Conservation (phyloP, 495 filamentous ascomycete species). For the Tuber calosporum region DNA sequence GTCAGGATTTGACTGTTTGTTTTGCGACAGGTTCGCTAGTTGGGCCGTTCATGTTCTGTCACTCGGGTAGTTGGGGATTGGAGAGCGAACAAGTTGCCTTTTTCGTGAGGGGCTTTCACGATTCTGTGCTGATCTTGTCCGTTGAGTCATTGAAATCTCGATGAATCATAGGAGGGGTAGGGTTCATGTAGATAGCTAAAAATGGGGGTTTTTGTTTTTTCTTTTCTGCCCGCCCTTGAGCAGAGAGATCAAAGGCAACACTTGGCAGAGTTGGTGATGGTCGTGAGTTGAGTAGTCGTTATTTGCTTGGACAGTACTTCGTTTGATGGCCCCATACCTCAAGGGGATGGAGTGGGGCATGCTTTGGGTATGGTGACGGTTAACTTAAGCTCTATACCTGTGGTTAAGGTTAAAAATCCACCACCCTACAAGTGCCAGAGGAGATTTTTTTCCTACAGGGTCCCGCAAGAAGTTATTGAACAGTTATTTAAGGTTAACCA, state of each 20-base stretch:
- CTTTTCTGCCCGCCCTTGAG: neutral
- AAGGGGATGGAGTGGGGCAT: neutral
- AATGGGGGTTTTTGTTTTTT: neutral
- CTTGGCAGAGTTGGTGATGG: neutral
- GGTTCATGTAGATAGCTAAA: neutral
- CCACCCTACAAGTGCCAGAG: no score
- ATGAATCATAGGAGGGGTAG: conserved; percentile 4
- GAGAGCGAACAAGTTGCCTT: neutral
- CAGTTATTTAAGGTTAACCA: no score
- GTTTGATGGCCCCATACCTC: neutral
- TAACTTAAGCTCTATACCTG: neutral
- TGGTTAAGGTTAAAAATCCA: neutral
- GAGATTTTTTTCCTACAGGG: no score
- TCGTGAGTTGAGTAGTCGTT: neutral
- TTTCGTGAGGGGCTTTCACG: neutral
- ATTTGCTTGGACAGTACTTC: neutral
- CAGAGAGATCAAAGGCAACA: neutral
- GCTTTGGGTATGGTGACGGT: neutral
- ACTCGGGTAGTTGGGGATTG: conserved; percentile 3
- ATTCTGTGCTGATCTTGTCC: neutral
- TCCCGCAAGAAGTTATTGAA: no score
- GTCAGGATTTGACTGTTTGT: neutral
- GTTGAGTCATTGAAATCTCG: neutral
- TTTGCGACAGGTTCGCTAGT: neutral
- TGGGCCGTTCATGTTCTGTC: neutral